Evolutionary conservation across 345 rosid species (phyloP).

Genomic region (Toxicodendron radicans): DNA sequence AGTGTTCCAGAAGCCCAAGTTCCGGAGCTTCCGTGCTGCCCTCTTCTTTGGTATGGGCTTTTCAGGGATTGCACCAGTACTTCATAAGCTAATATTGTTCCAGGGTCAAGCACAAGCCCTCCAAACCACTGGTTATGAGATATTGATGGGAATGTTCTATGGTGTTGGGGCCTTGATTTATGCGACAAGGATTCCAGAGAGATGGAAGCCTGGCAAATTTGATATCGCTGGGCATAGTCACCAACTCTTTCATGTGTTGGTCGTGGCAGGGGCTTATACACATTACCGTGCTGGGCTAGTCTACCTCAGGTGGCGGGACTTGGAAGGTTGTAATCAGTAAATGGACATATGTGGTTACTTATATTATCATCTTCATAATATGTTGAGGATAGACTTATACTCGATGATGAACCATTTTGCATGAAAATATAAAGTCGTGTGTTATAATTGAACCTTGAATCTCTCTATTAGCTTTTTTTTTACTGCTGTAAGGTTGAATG

Average conservation of each 20-base stretch:
- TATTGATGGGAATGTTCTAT: constrained; percentile 29
- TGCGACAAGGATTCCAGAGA: constrained; percentile 20
- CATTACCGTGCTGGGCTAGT: constrained; percentile 26
- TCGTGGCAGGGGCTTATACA: constrained; percentile 28
- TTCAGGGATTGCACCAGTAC: constrained; percentile 25
- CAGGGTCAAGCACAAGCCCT: constrained; percentile 20
- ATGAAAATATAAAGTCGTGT: neutral
- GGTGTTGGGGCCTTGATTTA: constrained; percentile 27
- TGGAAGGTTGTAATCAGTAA: constrained; percentile 15
- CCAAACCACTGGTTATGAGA: constrained; percentile 25
- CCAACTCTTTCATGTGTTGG: constrained; percentile 31
- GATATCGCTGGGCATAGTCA: constrained; percentile 36
- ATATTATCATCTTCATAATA: neutral
- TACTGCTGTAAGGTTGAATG: constrained; percentile 3
- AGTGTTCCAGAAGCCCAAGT: constrained; percentile 26
- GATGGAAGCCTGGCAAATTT: constrained; percentile 33
- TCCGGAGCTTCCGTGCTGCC: constrained; percentile 18
- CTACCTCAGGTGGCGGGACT: constrained; percentile 30
- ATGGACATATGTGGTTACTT: neutral
- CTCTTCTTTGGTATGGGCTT: constrained; percentile 30
- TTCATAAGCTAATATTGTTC: constrained; percentile 29
- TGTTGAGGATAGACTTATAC: neutral
- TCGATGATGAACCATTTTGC: neutral
- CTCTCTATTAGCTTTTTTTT: neutral
- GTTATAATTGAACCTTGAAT: constrained; percentile 3